Evolutionary conservation across 129 eudicot species (phyloP).

Genomic region (Gnaphalium uliginosum): DNA sequence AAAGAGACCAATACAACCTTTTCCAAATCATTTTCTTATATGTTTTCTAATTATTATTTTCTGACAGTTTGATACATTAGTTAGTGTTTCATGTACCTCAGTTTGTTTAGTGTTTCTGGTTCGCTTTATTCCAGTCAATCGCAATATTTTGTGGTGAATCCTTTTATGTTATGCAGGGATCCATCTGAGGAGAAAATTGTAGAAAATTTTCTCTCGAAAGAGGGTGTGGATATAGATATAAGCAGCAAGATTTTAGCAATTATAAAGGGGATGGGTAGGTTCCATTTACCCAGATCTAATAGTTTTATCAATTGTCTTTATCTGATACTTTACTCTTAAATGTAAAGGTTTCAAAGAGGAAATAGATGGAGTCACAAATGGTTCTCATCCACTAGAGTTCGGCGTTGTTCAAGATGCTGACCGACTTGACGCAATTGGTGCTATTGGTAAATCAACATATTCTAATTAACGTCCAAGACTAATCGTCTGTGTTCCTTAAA

Average conservation of each 20-base stretch:
- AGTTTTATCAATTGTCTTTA: background rate
- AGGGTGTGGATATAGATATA: constrained; percentile 61
- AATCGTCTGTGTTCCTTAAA: background rate
- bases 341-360: constrained; percentile 90
- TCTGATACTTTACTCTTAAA: constrained; percentile 14
- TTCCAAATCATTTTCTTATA: background rate
- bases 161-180: constrained; percentile 43
- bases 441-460: constrained; percentile 64
- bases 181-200: constrained; percentile 75
- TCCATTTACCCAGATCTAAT: constrained; percentile 14
- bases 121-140: background rate
- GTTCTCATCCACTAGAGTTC: constrained; percentile 51
- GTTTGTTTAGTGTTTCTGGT: background rate
- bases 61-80: background rate
- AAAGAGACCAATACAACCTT: background rate
- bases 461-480: background rate
- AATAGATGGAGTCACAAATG: constrained; percentile 47
- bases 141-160: constrained; percentile 14
- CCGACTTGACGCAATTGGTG: constrained; percentile 99
- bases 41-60: background rate
- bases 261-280: constrained; percentile 80
- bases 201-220: constrained; percentile 71
- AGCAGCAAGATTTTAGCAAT: constrained; percentile 59
- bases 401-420: constrained; percentile 99
- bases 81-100: background rate